Evolutionary conservation across 805 yeast species (phyloP).

Genomic region (Yamadazyma kitorensis): DNA sequence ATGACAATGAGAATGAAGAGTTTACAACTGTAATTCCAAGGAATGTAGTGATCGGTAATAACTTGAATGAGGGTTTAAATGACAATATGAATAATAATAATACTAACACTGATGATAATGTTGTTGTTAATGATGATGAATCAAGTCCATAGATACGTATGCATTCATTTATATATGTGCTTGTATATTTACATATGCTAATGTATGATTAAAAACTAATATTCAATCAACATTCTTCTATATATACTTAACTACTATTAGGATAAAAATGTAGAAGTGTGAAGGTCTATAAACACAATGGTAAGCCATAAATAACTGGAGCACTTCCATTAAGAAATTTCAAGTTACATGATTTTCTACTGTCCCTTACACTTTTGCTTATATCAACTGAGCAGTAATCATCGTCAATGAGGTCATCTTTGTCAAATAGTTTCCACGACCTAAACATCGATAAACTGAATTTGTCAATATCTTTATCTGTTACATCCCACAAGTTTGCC

Average conservation of each 20-base stretch:
- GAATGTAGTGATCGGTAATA: no score
- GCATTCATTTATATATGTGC: no score
- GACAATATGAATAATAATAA: no score
- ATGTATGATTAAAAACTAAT: no score
- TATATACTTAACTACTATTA: no score
- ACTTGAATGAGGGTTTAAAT: no score
- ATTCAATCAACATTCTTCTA: no score
- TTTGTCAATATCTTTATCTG: conserved; percentile 90
- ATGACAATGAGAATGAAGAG: no score
- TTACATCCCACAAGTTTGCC: conserved; percentile 94
- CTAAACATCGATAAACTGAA: conserved; percentile 63
- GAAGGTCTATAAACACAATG: conserved; percentile 44
- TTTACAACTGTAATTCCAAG: no score
- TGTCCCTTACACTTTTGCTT: conserved; percentile 53
- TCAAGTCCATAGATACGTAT: not conserved
- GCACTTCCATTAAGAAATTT: conserved; percentile 87
- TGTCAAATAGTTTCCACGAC: conserved; percentile 58
- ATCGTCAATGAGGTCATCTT: not conserved
- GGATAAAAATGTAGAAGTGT: no score
- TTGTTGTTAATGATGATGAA: not conserved
- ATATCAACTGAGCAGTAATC: conserved; percentile 36
- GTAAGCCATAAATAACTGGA: conserved; percentile 87
- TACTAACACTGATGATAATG: not conserved
- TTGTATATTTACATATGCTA: no score
- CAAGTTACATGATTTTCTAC: conserved; percentile 69